Evolutionary conservation across 2,329 filamentous ascomycete species (phyloP).

Genomic region (Emericellopsis cladophorae): DNA sequence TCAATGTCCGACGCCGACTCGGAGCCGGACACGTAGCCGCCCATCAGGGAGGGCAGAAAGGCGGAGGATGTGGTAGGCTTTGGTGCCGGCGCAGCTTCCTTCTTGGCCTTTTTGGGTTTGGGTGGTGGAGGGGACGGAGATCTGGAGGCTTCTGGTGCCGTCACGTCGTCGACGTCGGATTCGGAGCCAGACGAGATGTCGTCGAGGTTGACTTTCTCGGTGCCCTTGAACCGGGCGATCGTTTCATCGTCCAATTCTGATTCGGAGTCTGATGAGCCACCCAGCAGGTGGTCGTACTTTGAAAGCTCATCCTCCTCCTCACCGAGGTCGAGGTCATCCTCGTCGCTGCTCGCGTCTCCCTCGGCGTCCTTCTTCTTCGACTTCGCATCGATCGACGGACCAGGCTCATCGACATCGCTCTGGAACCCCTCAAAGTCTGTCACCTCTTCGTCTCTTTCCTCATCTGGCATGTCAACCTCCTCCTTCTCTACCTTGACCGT

Average conservation of each 20-base stretch:
- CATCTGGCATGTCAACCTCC: conserved; percentile 14
- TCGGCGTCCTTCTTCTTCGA: conserved; percentile 6
- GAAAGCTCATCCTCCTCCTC: conserved; percentile 9
- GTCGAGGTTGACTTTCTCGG: conserved; percentile 22
- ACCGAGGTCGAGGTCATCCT: conserved; percentile 18
- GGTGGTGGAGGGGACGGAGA: conserved; percentile 17
- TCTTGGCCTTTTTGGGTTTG: conserved; percentile 9
- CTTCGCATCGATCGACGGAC: conserved; percentile 6
- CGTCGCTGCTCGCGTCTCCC: conserved; percentile 9
- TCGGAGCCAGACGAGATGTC: conserved; percentile 22
- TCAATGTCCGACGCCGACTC: conserved; percentile 60
- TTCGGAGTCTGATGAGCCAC: conserved; percentile 29
- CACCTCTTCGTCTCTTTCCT: conserved; percentile 14
- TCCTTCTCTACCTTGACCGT: conserved; percentile 16
- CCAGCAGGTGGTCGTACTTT: conserved; percentile 33
- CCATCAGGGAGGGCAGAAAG: conserved; percentile 66
- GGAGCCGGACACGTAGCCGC: conserved; percentile 67
- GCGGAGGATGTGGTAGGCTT: conserved; percentile 31
- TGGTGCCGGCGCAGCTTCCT: conserved; percentile 7
- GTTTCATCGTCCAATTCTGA: conserved; percentile 20
- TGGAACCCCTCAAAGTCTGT: conserved; percentile 24
- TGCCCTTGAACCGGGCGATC: conserved; percentile 16
- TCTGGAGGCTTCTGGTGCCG: conserved; percentile 9
- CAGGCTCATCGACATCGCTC: conserved; percentile 13
- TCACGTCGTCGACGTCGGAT: conserved; percentile 8